Conservation (phyloP, 2,329 filamentous ascomycete genomes). For the Dryadomyces quercus-mongolicae region DNA sequence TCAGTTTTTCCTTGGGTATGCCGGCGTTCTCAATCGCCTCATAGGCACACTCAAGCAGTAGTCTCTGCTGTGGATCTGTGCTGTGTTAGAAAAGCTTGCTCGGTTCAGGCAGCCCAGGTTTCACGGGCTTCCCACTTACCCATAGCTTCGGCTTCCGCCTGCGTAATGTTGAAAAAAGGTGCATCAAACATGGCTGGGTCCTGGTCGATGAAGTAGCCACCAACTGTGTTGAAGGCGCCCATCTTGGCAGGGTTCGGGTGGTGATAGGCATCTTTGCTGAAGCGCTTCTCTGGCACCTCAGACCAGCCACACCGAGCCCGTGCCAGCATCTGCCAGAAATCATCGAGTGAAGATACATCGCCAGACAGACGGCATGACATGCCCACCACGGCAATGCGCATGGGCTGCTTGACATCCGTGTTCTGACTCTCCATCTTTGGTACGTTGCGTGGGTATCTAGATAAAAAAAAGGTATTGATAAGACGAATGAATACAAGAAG, state of each 20-base stretch:
- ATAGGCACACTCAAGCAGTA: conserved; percentile 40
- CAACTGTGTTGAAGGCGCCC: conserved; percentile 24
- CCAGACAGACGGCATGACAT: conserved; percentile 35
- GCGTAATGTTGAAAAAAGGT: conserved; percentile 36
- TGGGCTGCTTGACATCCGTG: conserved; percentile 15
- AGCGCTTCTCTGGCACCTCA: conserved; percentile 32
- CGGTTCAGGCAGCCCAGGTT: no score
- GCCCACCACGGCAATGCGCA: conserved; percentile 34
- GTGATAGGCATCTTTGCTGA: conserved; percentile 25
- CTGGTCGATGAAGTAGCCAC: conserved; percentile 30
- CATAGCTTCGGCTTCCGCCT: conserved; percentile 36
- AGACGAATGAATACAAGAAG: no score
- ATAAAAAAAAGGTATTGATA: no score
- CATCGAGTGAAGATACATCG: conserved; percentile 25
- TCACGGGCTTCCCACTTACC: no score
- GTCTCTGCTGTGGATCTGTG: conserved; percentile 37
- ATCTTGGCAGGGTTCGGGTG: conserved; percentile 27
- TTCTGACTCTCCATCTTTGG: not conserved
- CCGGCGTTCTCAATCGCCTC: conserved; percentile 42
- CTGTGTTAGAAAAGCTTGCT: no score
- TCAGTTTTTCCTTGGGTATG: conserved; percentile 31
- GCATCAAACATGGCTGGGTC: conserved; percentile 37
- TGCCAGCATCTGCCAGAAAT: conserved; percentile 32
- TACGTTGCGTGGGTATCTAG: not conserved
- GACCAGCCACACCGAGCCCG: conserved; percentile 27